Conservation (phyloP, 106 monocot genomes). For the Phalaenopsis aphrodite region DNA sequence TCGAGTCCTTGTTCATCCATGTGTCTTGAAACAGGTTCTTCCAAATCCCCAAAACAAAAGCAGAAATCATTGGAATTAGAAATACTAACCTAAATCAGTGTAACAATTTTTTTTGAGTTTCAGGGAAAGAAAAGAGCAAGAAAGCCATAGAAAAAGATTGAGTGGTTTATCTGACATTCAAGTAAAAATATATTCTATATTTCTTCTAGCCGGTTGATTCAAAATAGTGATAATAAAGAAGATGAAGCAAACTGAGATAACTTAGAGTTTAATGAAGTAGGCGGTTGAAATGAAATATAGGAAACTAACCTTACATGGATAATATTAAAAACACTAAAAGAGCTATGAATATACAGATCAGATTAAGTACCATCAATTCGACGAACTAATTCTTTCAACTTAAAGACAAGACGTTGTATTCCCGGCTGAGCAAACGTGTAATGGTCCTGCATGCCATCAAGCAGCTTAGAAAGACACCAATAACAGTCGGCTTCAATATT, state of each 20-base stretch:
- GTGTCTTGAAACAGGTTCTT: slow-evolving; percentile 91
- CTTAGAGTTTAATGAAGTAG: background rate
- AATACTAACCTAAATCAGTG: background rate
- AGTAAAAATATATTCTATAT: background rate
- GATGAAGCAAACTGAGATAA: background rate
- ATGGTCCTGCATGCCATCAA: slow-evolving; percentile 99
- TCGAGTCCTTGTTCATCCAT: slow-evolving; percentile 97
- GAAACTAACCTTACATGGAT: background rate
- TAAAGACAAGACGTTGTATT: slow-evolving; percentile 96
- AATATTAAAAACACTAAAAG: background rate
- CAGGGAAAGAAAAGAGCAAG: too few species aligned
- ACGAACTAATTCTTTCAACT: slow-evolving; percentile 79
- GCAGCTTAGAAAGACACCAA: slow-evolving; percentile 98
- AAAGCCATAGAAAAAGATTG: background rate
- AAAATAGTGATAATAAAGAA: background rate
- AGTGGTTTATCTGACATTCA: background rate
- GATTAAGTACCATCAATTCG: slow-evolving; percentile 74
- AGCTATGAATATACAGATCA: background rate
- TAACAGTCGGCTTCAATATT: slow-evolving; percentile 95
- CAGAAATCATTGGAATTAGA: slow-evolving; percentile 2
- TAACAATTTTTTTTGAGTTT: too few species aligned
- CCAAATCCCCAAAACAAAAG: slow-evolving; percentile 4
- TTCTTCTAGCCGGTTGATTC: background rate
- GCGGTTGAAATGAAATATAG: background rate
- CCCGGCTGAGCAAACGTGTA: slow-evolving; percentile 99